Conservation (phyloP, 2,329 filamentous ascomycete genomes). For the Nothopassalora personata region DNA sequence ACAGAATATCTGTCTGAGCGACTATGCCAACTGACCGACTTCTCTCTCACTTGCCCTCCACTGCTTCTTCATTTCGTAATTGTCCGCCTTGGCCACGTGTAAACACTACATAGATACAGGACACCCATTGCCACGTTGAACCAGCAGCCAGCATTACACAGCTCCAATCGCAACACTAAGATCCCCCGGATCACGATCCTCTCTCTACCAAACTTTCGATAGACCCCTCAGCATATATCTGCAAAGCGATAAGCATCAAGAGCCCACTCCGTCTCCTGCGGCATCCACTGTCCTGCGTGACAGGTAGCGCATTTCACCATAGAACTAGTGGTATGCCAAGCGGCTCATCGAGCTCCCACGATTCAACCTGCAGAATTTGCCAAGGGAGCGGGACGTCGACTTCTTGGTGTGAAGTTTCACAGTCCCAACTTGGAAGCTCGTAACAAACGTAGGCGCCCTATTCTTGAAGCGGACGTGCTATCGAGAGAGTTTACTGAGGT, state of each 20-base stretch:
- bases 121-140: neutral
- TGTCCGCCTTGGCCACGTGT: neutral
- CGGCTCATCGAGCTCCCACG: neutral
- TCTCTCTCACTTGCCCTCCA: no score
- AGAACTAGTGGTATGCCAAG: neutral
- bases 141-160: neutral
- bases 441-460: neutral
- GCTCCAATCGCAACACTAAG: neutral
- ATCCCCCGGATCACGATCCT: neutral
- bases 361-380: neutral
- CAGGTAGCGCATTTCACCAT: no score
- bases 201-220: neutral
- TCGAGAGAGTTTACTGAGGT: neutral
- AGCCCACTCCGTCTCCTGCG: neutral
- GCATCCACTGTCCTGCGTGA: neutral
- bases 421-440: neutral
- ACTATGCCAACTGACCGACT: no score
- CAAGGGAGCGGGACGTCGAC: neutral
- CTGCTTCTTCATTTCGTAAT: no score
- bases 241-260: neutral
- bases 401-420: neutral
- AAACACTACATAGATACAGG: neutral
- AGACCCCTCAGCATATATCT: neutral
- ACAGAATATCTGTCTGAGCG: no score
- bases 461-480: neutral